Base-by-base conservation (phyloP, 2,329 filamentous ascomycete genomes). In the Basipetospora chlamydospora region DNA sequence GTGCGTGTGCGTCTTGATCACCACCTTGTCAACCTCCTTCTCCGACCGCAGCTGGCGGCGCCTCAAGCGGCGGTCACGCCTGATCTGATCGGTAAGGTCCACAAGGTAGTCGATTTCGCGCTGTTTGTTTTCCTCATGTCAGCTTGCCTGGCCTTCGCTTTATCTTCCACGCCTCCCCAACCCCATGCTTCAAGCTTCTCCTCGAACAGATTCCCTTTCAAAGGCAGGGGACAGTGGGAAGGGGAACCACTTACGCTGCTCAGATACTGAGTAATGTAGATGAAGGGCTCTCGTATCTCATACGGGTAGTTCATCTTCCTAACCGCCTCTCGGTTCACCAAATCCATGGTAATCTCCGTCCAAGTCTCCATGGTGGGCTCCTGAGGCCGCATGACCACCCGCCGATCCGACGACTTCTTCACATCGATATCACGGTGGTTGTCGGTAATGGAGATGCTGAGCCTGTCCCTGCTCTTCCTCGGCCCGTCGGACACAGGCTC, bases 261-360 rank as follows among this genome's bases (percentile, higher is more conserved):
- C 37, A 98, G 67, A 55, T 93, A 95, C 43, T 88, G 76, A 64
- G 94, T 88, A 31, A 96, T 75, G 56, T 95, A 96, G 58, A 82
- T 96, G 58, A 85, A 92, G 43, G 70, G 73, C 37, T 85, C 80
- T 0, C 84, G 90, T 65, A 96, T 87, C 53, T 95, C 85, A 51
- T 78, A 96, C 41, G 83, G 77, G 56, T 94, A 96, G 3, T 84
- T 84, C 51, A 78, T 61, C 48, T 80, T 67, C 46, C 93, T 79
- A 44, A 96, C 82, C 13, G 90, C 90, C 53, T 95, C 86, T 36
- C 80, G 76, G 40, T 79, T 67, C 12, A 96, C 84, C 25, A 96
- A 60, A 46, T 94, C 87, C 59, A 93, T 94, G 31, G 88, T 93
- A 47, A 98, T 85, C 58, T 96, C 90, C 0, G 90, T 98, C 88